These are phyloP conservation scores for Porcisia hertigi DNA, from an alignment of 208 protist species.

Conservation along the genomic window DNA sequence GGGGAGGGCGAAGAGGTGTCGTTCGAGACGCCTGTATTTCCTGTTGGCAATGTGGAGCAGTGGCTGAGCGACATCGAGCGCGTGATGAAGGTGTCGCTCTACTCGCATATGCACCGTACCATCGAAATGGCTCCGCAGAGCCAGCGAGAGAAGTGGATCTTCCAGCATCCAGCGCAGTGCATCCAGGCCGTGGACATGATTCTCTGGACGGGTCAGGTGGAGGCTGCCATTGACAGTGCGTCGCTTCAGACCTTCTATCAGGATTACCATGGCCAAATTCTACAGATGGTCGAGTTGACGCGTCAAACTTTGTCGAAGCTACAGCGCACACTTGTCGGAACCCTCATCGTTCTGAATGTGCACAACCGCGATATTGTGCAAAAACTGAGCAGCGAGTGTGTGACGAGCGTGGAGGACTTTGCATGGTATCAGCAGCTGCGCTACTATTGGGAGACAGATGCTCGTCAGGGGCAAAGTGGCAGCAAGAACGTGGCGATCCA, in stretches of 20 bases:
- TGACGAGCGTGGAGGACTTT: constrained; percentile 83
- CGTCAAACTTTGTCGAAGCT: constrained; percentile 85
- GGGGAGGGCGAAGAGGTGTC: constrained; percentile 91
- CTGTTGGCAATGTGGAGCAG: constrained; percentile 92
- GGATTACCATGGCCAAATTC: constrained; percentile 86
- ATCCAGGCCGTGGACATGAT: constrained; percentile 95
- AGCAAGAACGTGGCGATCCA: constrained; percentile 88
- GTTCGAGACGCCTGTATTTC: constrained; percentile 86
- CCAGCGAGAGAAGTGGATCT: constrained; percentile 91
- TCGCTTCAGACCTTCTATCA: constrained; percentile 70
- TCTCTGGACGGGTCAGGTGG: constrained; percentile 92
- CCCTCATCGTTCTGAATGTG: constrained; percentile 96
- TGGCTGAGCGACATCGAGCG: constrained; percentile 94
- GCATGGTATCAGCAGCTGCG: constrained; percentile 94
- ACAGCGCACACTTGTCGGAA: constrained; percentile 92
- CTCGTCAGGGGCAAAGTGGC: constrained; percentile 23
- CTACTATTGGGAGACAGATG: constrained; percentile 94
- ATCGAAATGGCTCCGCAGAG: constrained; percentile 70
- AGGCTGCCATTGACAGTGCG: constrained; percentile 69
- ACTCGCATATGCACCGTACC: constrained; percentile 86
- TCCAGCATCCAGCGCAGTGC: constrained; percentile 93
- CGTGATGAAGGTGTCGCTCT: constrained; percentile 92
- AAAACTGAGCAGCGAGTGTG: constrained; percentile 57
- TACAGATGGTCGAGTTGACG: constrained; percentile 91
- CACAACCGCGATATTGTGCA: constrained; percentile 96